Percentiles rank a stretch among this genome's conserved stretches.
phyloP scores from a whole-genome alignment of 768 basidiomycete genomes.

The Russula abietina region DNA sequence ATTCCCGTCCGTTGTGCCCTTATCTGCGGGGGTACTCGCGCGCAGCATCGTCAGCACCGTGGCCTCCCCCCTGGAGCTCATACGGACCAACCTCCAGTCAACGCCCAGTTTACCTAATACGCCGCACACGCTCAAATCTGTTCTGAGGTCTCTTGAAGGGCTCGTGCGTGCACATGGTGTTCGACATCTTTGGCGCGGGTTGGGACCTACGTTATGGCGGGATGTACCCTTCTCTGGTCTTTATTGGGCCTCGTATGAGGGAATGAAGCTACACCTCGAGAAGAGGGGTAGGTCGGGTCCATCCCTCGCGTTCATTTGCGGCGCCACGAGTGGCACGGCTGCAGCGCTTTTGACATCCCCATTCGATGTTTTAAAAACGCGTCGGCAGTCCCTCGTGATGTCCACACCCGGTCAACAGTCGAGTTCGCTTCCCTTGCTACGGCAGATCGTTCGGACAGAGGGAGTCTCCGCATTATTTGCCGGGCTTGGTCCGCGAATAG shows the following conservation, averaged over 20 bases:
- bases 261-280: conserved; percentile 60
- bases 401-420: conserved; percentile 37
- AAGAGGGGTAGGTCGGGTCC: conserved; percentile 50
- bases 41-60: conserved; percentile 74
- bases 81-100: conserved; percentile 91
- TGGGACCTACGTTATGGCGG: conserved; percentile 90
- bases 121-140: conserved; percentile 73
- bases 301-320: conserved; percentile 78
- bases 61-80: conserved; percentile 82
- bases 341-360: conserved; percentile 90
- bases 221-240: conserved; percentile 97
- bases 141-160: conserved; percentile 53
- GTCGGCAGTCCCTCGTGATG: conserved; percentile 81
- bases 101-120: conserved; percentile 64
- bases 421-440: conserved; percentile 56
- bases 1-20: conserved; percentile 52
- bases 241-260: conserved; percentile 96
- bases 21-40: conserved; percentile 77
- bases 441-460: conserved; percentile 70
- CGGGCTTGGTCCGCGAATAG: conserved; percentile 80
- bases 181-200: conserved; percentile 78
- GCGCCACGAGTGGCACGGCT: conserved; percentile 79
- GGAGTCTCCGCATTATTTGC: conserved; percentile 75
- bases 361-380: conserved; percentile 95
- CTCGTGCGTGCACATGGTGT: conserved; percentile 61